Conservation (phyloP, 148 eudicot species). For the Limonium bicolor region DNA sequence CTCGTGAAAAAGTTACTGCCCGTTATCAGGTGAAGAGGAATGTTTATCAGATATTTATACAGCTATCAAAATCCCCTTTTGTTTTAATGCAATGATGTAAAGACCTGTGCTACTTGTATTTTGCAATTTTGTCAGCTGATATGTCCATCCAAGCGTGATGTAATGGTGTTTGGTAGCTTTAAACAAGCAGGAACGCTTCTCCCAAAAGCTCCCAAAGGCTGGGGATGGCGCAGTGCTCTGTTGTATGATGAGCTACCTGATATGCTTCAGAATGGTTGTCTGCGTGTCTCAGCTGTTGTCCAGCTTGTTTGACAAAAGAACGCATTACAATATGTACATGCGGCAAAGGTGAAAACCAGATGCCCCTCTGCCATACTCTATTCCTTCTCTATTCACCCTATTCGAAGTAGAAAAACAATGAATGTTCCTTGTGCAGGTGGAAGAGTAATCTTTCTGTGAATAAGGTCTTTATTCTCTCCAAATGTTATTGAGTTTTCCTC, state of each 20-base stretch:
- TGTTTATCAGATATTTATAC: too few relatives aligned
- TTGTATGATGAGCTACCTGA: conserved; percentile 85
- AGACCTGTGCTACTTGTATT: neutral
- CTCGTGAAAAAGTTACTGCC: conserved; percentile 95
- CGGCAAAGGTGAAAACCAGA: too few relatives aligned
- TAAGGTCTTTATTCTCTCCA: too few relatives aligned
- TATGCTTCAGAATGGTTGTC: conserved; percentile 78
- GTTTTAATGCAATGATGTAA: too few relatives aligned
- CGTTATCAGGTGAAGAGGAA: conserved; percentile 71
- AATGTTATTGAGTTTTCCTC: too few relatives aligned
- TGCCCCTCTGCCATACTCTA: too few relatives aligned
- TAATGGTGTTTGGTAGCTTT: conserved; percentile 91
- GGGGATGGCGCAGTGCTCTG: conserved; percentile 99
- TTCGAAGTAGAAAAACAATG: too few relatives aligned
- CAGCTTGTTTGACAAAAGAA: conserved; percentile 84
- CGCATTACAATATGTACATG: too few relatives aligned
- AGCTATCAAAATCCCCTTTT: neutral
- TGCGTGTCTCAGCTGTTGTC: conserved; percentile 81
- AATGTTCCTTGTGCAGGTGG: too few relatives aligned
- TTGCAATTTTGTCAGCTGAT: conserved; percentile 33
- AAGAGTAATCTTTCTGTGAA: too few relatives aligned
- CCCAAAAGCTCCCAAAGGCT: conserved; percentile 98
- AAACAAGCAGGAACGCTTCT: conserved; percentile 90
- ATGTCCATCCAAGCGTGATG: conserved; percentile 97
- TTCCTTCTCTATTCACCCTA: too few relatives aligned